phyloP scores from a whole-genome alignment of 441 rosid species.

The Gossypium schwendimanii region DNA sequence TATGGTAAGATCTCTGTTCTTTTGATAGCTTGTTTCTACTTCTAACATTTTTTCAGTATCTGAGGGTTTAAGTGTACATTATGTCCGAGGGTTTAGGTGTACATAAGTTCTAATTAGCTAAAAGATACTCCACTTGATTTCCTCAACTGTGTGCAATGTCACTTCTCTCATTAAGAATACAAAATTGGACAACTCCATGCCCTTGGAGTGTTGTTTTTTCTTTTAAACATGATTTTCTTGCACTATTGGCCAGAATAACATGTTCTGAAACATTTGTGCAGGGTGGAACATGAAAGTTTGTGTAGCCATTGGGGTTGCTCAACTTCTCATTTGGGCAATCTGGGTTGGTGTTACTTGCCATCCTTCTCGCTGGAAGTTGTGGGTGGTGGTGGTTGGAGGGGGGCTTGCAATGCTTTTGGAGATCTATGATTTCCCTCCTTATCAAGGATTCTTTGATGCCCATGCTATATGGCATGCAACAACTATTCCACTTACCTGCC shows the following conservation, averaged over 20 bases:
- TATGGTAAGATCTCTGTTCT: slow-evolving; percentile 47
- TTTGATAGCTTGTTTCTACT: background rate
- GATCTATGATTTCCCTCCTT: slow-evolving; percentile 83
- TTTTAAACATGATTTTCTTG: background rate
- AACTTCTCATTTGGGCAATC: slow-evolving; percentile 80
- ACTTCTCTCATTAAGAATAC: too few species aligned
- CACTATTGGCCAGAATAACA: background rate
- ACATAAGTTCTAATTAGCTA: background rate
- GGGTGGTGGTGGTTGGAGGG: slow-evolving; percentile 71
- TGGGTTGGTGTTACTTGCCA: slow-evolving; percentile 72
- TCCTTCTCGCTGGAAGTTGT: slow-evolving; percentile 79
- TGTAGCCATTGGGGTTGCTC: slow-evolving; percentile 60
- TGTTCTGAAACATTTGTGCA: slow-evolving; percentile 24
- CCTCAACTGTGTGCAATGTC: too few species aligned
- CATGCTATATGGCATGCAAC: slow-evolving; percentile 85
- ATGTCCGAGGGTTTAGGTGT: too few species aligned
- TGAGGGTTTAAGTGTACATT: background rate
- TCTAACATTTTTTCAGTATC: background rate
- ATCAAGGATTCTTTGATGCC: slow-evolving; percentile 64
- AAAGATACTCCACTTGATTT: background rate
- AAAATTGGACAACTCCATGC: too few species aligned
- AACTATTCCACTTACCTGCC: slow-evolving; percentile 65
- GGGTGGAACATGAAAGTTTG: slow-evolving; percentile 97
- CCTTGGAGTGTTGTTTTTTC: too few species aligned
- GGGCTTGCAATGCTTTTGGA: slow-evolving; percentile 85